A percentile compares a stretch with the other conserved stretches of the same genome.
Conservation (phyloP, 257 asterid species). For the Coffea canephora region DNA sequence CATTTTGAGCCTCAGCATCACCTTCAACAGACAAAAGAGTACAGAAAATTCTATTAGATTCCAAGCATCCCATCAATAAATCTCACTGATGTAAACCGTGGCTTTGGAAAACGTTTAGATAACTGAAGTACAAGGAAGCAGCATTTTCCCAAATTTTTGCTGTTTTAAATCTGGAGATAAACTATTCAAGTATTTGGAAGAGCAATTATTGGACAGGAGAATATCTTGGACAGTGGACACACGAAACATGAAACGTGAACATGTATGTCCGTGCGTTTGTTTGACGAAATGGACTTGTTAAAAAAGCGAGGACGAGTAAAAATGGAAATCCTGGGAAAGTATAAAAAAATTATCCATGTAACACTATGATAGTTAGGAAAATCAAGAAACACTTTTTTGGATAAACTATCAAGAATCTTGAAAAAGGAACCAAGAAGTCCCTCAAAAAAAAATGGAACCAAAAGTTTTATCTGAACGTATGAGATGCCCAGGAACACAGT, state of each 20-base stretch:
- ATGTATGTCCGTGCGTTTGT: background rate
- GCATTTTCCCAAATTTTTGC: background rate
- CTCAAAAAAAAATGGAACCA: background rate
- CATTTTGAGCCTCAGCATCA: constrained; percentile 33
- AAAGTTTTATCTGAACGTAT: no score
- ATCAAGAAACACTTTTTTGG: background rate
- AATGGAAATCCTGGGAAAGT: no score
- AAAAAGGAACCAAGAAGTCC: background rate
- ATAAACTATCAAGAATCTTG: background rate
- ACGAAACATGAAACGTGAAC: background rate
- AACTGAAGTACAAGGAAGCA: background rate
- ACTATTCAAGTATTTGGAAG: no score
- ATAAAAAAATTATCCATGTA: no score
- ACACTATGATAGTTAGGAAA: background rate
- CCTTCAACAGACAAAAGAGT: constrained; percentile 16
- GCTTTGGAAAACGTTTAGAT: background rate
- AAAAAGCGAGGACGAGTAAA: no score
- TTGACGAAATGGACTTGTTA: background rate
- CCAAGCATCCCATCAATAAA: background rate
- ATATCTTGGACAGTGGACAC: background rate
- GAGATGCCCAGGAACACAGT: background rate
- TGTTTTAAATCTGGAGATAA: background rate
- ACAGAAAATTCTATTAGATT: background rate
- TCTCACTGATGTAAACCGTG: background rate
- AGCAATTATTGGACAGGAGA: background rate